Percentiles rank a stretch among this genome's conserved stretches.
Conservation (phyloP, 768 basidiomycete species). For the Podaxis sp. region DNA sequence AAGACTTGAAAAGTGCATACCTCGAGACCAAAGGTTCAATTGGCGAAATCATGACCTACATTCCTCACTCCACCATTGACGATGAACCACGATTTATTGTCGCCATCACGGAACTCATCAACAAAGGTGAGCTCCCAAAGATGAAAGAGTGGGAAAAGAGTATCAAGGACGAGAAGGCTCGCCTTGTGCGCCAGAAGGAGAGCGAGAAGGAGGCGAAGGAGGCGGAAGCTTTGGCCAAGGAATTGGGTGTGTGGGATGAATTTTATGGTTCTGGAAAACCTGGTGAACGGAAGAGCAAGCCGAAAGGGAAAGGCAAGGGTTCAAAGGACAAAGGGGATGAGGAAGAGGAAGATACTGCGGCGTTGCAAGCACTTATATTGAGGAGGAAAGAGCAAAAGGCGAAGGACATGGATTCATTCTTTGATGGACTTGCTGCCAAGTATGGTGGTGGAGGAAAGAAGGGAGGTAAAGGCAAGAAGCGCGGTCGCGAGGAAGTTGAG, state of each 20-base stretch:
- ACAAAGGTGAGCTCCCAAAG: conserved; percentile 52
- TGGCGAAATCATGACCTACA: conserved; percentile 75
- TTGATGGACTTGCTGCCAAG: conserved; percentile 74
- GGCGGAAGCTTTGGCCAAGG: conserved; percentile 81
- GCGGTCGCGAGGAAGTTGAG: conserved; percentile 34
- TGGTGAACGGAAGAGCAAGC: conserved; percentile 53
- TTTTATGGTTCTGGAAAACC: conserved; percentile 80
- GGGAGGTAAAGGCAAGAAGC: conserved; percentile 56
- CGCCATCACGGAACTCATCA: conserved; percentile 65
- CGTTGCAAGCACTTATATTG: conserved; percentile 78
- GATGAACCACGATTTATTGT: conserved; percentile 86
- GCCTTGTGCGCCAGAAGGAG: conserved; percentile 68
- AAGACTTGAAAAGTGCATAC: conserved; percentile 80
- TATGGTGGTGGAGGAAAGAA: conserved; percentile 51
- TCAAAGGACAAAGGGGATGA: conserved; percentile 34
- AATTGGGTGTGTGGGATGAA: conserved; percentile 92
- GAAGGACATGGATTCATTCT: conserved; percentile 66
- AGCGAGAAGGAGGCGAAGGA: conserved; percentile 79
- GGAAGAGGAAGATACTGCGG: conserved; percentile 53
- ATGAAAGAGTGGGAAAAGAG: conserved; percentile 65
- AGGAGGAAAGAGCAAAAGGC: conserved; percentile 66
- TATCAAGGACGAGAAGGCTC: conserved; percentile 78
- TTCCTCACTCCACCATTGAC: conserved; percentile 80
- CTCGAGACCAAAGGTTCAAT: conserved; percentile 69
- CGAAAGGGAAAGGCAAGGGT: conserved; percentile 41